These are phyloP conservation scores for Colletotrichum noveboracense DNA, from an alignment of 2,329 filamentous ascomycete genomes.

Conservation along the genomic window DNA sequence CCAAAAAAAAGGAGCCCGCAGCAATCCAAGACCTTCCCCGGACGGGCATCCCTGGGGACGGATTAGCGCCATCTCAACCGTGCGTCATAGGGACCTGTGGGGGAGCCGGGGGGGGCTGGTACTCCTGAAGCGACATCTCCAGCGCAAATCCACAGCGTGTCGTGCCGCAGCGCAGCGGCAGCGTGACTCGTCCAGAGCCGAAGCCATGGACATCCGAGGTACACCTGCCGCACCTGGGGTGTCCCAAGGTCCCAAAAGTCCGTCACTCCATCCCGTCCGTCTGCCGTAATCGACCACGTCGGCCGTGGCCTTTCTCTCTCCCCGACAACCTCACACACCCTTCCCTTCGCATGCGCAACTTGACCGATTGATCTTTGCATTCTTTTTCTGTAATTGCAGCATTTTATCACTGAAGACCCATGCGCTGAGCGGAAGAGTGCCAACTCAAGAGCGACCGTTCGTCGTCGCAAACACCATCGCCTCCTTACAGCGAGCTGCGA, in stretches of 20 bases:
- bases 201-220: constrained; percentile 19
- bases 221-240: background rate
- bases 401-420: background rate
- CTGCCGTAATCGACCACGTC: background rate
- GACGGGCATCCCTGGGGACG: constrained; percentile 2
- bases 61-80: constrained; percentile 6
- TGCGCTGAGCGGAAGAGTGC: constrained; percentile 1
- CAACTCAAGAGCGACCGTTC: background rate
- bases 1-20: background rate
- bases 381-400: background rate
- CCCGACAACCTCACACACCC: background rate
- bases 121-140: background rate
- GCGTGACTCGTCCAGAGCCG: constrained; percentile 16
- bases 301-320: background rate
- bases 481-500: background rate
- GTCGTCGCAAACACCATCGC: background rate
- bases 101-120: constrained; percentile 8
- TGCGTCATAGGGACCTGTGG: constrained; percentile 21
- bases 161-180: background rate
- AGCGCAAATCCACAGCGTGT: background rate
- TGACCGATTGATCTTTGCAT: background rate
- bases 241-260: background rate
- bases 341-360: background rate
- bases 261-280: background rate
- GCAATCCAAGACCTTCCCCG: constrained; percentile 5